Conservation (phyloP, 805 yeast species). For the Schwanniomyces occidentalis region DNA sequence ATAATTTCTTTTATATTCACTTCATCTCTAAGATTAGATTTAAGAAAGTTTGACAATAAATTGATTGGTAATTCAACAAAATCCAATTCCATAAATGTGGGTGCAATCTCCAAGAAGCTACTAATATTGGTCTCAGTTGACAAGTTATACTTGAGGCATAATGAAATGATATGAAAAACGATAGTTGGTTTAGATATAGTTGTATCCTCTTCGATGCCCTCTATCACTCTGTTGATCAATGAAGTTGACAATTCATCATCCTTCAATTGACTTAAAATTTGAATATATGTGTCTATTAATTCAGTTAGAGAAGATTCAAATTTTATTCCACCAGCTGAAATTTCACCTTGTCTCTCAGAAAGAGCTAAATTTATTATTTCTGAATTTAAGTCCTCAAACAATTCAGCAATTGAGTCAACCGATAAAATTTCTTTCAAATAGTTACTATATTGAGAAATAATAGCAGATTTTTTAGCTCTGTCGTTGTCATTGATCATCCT, state of each 20-base stretch:
- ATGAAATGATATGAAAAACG: conserved; percentile 9
- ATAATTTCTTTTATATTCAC: conserved; percentile 25
- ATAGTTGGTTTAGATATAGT: conserved; percentile 4
- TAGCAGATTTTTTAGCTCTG: neutral
- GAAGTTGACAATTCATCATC: neutral
- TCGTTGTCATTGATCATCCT: neutral
- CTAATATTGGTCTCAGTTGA: conserved; percentile 1
- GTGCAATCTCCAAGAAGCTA: conserved; percentile 14
- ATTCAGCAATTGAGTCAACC: neutral
- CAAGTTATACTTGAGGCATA: conserved; percentile 3
- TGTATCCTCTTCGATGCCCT: conserved; percentile 9
- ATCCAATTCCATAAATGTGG: conserved; percentile 25
- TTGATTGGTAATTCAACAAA: conserved; percentile 25
- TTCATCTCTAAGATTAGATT: conserved; percentile 18
- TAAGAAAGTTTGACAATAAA: conserved; percentile 17
- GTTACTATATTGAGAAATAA: conserved; percentile 1
- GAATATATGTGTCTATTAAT: conserved; percentile 12
- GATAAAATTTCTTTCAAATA: conserved; percentile 2
- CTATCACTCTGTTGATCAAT: conserved; percentile 8
- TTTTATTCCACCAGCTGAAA: conserved; percentile 6
- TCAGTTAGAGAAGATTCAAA: conserved; percentile 9
- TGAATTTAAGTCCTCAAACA: conserved; percentile 4
- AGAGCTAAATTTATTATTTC: conserved; percentile 3
- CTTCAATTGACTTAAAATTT: conserved; percentile 2
- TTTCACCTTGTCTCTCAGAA: conserved; percentile 1